phyloP scores from a whole-genome alignment of 345 rosid genomes.

The Raphanus sativus region DNA sequence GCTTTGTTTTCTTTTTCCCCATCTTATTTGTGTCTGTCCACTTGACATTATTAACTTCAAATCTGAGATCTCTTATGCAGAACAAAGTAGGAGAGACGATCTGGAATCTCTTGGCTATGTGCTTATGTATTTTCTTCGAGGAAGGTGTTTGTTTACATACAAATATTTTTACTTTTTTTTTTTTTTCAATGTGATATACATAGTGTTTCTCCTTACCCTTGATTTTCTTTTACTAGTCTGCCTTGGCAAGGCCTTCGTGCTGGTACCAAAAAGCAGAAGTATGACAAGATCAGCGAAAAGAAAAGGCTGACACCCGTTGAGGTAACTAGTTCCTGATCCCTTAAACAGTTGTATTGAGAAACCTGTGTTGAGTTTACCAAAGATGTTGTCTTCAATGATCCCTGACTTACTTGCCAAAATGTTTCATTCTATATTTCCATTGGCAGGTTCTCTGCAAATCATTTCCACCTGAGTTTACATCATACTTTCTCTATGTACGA shows the following conservation, averaged over 20 bases:
- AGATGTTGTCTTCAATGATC: neutral
- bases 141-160: conserved; percentile 52
- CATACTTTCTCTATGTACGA: conserved; percentile 92
- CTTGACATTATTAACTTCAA: conserved; percentile 1
- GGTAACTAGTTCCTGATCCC: conserved; percentile 44
- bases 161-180: neutral
- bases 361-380: neutral
- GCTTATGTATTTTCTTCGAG: conserved; percentile 95
- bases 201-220: conserved; percentile 12
- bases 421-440: neutral
- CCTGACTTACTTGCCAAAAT: neutral
- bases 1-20: conserved; percentile 22
- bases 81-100: conserved; percentile 99
- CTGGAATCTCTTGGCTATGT: conserved; percentile 98
- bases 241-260: conserved; percentile 99
- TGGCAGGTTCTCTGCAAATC: conserved; percentile 91
- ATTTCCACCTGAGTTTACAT: conserved; percentile 86
- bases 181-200: too few relatives aligned
- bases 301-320: conserved; percentile 89
- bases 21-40: conserved; percentile 1
- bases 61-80: conserved; percentile 40
- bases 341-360: neutral
- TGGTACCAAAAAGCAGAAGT: conserved; percentile 97
- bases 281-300: conserved; percentile 95
- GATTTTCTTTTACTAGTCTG: conserved; percentile 56